Conservation (phyloP, 164 flowering plant species). For the Berberis thunbergii region DNA sequence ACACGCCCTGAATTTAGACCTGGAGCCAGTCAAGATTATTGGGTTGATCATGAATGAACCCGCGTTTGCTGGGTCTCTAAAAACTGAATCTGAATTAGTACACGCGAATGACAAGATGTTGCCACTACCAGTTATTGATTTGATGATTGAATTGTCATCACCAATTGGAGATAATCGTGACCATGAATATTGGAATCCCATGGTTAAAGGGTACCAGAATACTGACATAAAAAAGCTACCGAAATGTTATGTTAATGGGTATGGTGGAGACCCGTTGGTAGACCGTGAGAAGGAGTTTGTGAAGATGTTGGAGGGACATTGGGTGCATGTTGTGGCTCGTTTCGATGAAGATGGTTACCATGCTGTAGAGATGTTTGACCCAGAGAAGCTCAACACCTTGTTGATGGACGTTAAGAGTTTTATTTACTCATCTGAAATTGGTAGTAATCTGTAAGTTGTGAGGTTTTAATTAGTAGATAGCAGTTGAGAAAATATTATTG, state of each 20-base stretch:
- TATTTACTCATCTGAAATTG: background rate
- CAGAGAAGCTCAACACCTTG: background rate
- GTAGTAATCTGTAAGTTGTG: no score
- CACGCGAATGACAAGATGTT: background rate
- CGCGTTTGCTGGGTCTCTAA: background rate
- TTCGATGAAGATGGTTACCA: background rate
- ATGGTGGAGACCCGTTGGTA: conserved; percentile 11
- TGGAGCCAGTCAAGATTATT: background rate
- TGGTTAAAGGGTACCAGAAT: background rate
- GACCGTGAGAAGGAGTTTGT: conserved; percentile 13
- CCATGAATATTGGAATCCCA: conserved; percentile 15
- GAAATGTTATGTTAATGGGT: conserved; percentile 9
- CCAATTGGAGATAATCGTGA: conserved; percentile 24
- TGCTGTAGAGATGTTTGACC: conserved; percentile 1
- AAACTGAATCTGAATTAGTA: conserved; percentile 5
- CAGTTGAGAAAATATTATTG: no score
- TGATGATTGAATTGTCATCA: conserved; percentile 28
- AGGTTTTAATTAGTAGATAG: no score
- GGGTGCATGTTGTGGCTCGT: background rate
- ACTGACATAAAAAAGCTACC: conserved; percentile 1
- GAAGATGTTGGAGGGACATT: conserved; percentile 1
- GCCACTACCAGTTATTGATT: conserved; percentile 24
- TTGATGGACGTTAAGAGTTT: background rate
- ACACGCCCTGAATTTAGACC: background rate
- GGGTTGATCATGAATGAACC: conserved; percentile 5